These are phyloP conservation scores for Thuidium tamariscinum DNA, from an alignment of 225 moss, liverwort and hornwort genomes.

Conservation along the genomic window DNA sequence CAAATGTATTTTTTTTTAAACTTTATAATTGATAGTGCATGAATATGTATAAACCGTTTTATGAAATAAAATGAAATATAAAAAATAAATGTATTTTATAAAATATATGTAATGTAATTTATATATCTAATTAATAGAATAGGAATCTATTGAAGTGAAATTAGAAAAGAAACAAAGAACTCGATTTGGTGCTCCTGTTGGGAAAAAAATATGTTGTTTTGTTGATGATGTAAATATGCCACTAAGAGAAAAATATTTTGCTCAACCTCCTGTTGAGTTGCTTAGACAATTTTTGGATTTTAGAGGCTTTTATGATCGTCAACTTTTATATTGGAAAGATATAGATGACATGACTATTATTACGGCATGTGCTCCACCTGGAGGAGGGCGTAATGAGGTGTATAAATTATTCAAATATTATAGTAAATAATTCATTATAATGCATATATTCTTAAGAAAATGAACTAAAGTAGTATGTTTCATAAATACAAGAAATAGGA, in stretches of 20 bases:
- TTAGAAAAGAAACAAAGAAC: constrained; percentile 80
- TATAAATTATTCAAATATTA: accelerated
- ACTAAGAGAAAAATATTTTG: constrained; percentile 76
- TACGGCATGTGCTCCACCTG: constrained; percentile 72
- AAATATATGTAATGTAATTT: too few relatives aligned
- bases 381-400: constrained; percentile 90
- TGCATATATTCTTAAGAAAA: too few relatives aligned
- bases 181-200: constrained; percentile 61
- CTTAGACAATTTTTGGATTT: constrained; percentile 77
- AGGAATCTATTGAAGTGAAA: constrained; percentile 94
- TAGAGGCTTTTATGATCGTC: constrained; percentile 80
- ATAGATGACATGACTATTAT: constrained; percentile 81
- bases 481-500: too few relatives aligned
- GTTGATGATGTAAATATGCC: constrained; percentile 98
- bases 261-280: constrained; percentile 78
- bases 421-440: too few relatives aligned
- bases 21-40: neutral
- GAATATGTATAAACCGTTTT: too few relatives aligned
- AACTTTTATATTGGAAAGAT: constrained; percentile 78
- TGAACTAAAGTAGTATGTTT: neutral
- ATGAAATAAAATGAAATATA: neutral
- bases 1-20: neutral
- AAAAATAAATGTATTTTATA: neutral
- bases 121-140: neutral
- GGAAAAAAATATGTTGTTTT: constrained; percentile 75